Evolutionary conservation across 768 basidiomycete genomes (phyloP), one percentile per base, ranked within the genome.

Genomic region (Phlebiopsis flavidoalba): DNA sequence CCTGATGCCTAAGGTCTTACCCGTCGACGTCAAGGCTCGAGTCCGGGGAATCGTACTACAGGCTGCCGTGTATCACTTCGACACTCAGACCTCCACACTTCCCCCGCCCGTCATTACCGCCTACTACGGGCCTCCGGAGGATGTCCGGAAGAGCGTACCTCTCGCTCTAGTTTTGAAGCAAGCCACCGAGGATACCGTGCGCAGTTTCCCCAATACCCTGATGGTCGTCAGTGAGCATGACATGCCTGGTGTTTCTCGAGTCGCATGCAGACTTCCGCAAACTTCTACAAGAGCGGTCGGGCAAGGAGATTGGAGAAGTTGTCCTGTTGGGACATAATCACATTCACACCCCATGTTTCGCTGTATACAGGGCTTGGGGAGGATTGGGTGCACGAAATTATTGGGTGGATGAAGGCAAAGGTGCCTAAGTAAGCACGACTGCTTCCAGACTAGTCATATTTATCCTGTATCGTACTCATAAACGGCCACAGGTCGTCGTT

Each of bases 241-340:
- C 63, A 84, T 84, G 0, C 72, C 73, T 4, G 78, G 71, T 73
- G 62, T 87, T n/a, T 31, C 60, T 70, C 22, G 67, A 72, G 11
- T 72, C 70, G 0, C 73, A 73, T 45, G 66, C 71, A 0, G 65
- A 73, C 12, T 83, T 86, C 66, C 67, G 67, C 55, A 66, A 71
- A 45, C 73, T 70, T 14, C 66, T 86, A 40, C 69, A 71, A 57
- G 74, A 71, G 45, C 75, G 71, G 53, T 63, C 75, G 8, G 74
- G 73, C 4, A 66, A 66, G 58, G 55, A 67, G 22, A 69, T 78
- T 11, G 66, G 65, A 62, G 73, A 72, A 48, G 65, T 81, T 17
- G 66, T 82, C 11, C 63, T 69, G 66, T 67, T 67, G 60, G 81
- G 81, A 0, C 87, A 89, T 63, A 88, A 88, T 68, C 87, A 88